These are phyloP conservation scores for Kentomonas sorsogonicus DNA, from an alignment of 208 protist species.

Conservation along the genomic window DNA sequence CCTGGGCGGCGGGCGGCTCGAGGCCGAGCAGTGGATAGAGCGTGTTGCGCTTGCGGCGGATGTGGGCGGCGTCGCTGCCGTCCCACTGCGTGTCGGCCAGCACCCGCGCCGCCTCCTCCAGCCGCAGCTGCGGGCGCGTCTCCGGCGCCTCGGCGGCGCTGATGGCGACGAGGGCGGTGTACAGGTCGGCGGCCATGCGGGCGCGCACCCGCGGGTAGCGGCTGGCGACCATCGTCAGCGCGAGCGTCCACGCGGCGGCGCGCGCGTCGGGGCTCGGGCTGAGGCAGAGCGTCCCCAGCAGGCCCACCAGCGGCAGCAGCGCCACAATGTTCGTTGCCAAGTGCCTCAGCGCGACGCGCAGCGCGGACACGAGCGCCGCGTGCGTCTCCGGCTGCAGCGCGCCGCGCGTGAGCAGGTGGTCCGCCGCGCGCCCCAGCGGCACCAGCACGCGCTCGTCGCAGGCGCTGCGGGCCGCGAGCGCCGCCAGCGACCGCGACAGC, in stretches of 20 bases:
- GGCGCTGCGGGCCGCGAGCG: conserved; percentile 34
- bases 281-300: conserved; percentile 65
- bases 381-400: conserved; percentile 43
- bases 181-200: conserved; percentile 75
- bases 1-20: conserved; percentile 19
- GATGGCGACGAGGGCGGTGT: conserved; percentile 78
- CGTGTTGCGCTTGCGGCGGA: conserved; percentile 64
- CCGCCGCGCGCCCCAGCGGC: conserved; percentile 58
- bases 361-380: conserved; percentile 39
- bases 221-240: conserved; percentile 83
- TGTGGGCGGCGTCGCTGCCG: conserved; percentile 40
- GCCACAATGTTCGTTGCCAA: conserved; percentile 69
- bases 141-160: conserved; percentile 16
- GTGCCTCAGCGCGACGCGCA: conserved; percentile 66
- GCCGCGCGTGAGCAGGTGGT: conserved; percentile 49
- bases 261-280: conserved; percentile 43
- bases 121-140: not conserved
- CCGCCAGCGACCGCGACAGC: conserved; percentile 50
- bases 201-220: conserved; percentile 90
- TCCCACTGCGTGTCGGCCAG: conserved; percentile 77
- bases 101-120: conserved; percentile 44
- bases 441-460: conserved; percentile 79
- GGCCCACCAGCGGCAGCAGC: conserved; percentile 62
- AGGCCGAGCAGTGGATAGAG: conserved; percentile 75
- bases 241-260: conserved; percentile 48